These are phyloP conservation scores for Vickermania ingenoplastis DNA, from an alignment of 208 protist species.

Conservation along the genomic window DNA sequence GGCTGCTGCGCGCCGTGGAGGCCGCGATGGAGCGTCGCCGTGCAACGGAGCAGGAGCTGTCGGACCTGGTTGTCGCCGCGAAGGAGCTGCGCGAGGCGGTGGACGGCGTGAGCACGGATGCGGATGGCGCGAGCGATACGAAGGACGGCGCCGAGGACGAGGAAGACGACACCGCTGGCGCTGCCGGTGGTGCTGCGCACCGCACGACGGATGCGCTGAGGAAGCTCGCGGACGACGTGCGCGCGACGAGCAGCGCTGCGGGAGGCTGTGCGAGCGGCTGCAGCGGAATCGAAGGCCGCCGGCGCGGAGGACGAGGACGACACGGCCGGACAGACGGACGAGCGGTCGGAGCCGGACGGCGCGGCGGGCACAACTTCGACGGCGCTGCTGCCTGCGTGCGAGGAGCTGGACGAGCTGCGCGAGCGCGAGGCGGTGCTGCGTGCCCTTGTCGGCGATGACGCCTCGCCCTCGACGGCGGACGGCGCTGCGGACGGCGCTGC, in stretches of 20 bases:
- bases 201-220: neutral
- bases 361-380: neutral
- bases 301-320: too few relatives aligned
- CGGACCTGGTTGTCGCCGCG: neutral
- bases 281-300: too few relatives aligned
- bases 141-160: neutral
- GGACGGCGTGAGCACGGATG: too few relatives aligned
- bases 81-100: neutral
- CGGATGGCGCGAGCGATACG: too few relatives aligned
- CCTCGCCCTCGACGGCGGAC: neutral
- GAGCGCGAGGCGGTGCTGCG: neutral
- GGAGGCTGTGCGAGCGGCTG: neutral
- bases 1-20: neutral
- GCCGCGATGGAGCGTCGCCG: neutral
- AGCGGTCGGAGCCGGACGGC: neutral
- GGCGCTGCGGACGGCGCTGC: too few relatives aligned
- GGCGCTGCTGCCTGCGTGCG: slow-evolving; percentile 12
- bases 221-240: slow-evolving; percentile 7
- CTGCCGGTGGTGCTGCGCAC: neutral
- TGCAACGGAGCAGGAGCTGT: too few relatives aligned
- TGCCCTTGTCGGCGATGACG: neutral
- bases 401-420: slow-evolving; percentile 4
- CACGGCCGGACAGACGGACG: too few relatives aligned
- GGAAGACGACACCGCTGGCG: neutral
- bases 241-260: neutral